phyloP scores from a whole-genome alignment of 2,329 filamentous ascomycete genomes.

The Chrysosphaeria jannelii region DNA sequence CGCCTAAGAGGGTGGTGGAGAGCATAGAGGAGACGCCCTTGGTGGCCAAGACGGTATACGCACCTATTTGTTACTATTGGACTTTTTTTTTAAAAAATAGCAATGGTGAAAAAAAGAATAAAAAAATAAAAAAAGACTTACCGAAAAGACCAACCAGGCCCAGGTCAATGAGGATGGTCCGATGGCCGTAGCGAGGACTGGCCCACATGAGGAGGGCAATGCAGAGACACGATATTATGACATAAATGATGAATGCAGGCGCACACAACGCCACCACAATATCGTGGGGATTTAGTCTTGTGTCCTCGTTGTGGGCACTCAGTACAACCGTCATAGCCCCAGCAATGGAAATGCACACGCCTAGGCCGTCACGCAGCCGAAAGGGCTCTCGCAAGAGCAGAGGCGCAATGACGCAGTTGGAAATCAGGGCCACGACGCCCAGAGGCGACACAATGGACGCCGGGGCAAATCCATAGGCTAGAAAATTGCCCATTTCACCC shows the following conservation, averaged over 20 bases:
- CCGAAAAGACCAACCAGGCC: conserved; percentile 82
- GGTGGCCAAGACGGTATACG: conserved; percentile 86
- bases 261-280: conserved; percentile 72
- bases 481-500: conserved; percentile 83
- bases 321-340: conserved; percentile 82
- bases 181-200: conserved; percentile 58
- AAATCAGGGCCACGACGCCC: conserved; percentile 85
- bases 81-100: neutral
- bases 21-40: conserved; percentile 91
- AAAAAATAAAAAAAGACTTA: too few species aligned
- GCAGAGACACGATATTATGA: conserved; percentile 42
- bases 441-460: conserved; percentile 91
- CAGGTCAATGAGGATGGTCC: conserved; percentile 70
- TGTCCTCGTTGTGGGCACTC: conserved; percentile 69
- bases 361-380: conserved; percentile 55
- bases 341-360: conserved; percentile 59
- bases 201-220: conserved; percentile 55
- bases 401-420: conserved; percentile 89
- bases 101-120: neutral
- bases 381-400: conserved; percentile 82
- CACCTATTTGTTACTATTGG: conserved; percentile 37
- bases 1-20: conserved; percentile 66
- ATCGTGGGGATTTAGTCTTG: conserved; percentile 66
- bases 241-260: conserved; percentile 73
- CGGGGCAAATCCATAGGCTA: conserved; percentile 91